Evolutionary conservation across 2,329 filamentous ascomycete species (phyloP).

Genomic region (Emmonsiellopsis sp.): DNA sequence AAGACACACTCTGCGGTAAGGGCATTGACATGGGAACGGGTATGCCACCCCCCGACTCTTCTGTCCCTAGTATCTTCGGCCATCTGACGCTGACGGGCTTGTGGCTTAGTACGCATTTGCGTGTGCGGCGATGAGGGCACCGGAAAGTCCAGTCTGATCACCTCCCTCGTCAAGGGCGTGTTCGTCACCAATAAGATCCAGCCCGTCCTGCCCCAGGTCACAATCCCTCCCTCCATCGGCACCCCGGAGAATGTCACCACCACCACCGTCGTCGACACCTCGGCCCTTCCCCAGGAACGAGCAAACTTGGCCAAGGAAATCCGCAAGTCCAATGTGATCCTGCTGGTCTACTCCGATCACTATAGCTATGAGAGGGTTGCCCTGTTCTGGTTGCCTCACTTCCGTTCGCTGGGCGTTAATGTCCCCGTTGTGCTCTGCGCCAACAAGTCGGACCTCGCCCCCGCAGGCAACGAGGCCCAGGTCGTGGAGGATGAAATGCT

Average conservation of each 20-base stretch:
- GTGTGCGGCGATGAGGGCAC: slow-evolving; percentile 94
- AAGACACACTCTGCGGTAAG: not conserved
- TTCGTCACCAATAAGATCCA: slow-evolving; percentile 96
- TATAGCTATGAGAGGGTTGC: slow-evolving; percentile 98
- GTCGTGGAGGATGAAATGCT: slow-evolving; percentile 96
- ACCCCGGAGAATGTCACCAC: slow-evolving; percentile 96
- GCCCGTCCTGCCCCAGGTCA: slow-evolving; percentile 86
- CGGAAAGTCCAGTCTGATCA: slow-evolving; percentile 90
- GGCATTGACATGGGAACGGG: not conserved
- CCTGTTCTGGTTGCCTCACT: slow-evolving; percentile 97
- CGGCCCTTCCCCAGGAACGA: slow-evolving; percentile 85
- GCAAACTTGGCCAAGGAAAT: slow-evolving; percentile 87
- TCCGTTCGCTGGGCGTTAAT: slow-evolving; percentile 94
- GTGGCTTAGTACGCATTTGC: slow-evolving; percentile 66
- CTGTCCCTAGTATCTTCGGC: not conserved
- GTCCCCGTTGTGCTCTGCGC: slow-evolving; percentile 93
- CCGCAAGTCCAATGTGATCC: slow-evolving; percentile 90
- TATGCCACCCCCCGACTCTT: too few relatives aligned
- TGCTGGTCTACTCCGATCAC: slow-evolving; percentile 94
- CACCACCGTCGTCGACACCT: slow-evolving; percentile 87
- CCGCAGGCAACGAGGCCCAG: slow-evolving; percentile 66
- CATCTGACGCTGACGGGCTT: not conserved
- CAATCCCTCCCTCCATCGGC: slow-evolving; percentile 82
- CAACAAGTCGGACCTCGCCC: slow-evolving; percentile 87
- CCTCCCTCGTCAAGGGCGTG: slow-evolving; percentile 91